phyloP scores from a whole-genome alignment of 176 grass and related monocot species.

The Rhynchospora tenuis region DNA sequence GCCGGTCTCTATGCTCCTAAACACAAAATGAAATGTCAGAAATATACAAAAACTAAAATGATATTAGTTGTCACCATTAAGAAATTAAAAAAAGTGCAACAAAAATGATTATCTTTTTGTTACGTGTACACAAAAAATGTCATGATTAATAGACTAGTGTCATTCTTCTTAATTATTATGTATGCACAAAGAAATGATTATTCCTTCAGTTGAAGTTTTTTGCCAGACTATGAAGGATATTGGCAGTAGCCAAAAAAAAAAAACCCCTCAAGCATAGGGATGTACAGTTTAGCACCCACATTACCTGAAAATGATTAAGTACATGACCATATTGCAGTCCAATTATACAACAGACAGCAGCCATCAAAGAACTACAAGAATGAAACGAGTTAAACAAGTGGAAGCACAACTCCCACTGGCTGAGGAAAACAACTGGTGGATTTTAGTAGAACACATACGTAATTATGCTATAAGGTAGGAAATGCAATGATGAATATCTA shows the following conservation, averaged over 20 bases:
- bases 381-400: neutral
- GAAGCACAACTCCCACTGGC: neutral
- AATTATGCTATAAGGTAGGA: neutral
- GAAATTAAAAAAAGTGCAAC: neutral
- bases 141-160: no score
- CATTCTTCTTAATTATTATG: no score
- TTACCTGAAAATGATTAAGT: constrained; percentile 83
- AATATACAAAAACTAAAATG: neutral
- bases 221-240: neutral
- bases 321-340: constrained; percentile 90
- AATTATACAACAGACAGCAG: constrained; percentile 80
- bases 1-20: constrained; percentile 71
- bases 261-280: neutral
- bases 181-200: neutral
- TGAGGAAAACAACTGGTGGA: neutral
- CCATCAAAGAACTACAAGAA: constrained; percentile 79
- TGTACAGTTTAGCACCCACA: neutral
- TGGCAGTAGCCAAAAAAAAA: constrained; percentile 7
- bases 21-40: neutral
- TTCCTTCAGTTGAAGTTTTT: constrained; percentile 7
- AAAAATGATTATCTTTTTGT: neutral
- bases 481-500: neutral
- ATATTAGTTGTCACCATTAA: neutral
- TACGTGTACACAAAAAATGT: neutral
- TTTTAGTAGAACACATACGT: neutral